Evolutionary conservation across 495 filamentous ascomycete species (phyloP), one percentile per base, ranked within the genome.

Genomic region (Evansstolkia leycettana): DNA sequence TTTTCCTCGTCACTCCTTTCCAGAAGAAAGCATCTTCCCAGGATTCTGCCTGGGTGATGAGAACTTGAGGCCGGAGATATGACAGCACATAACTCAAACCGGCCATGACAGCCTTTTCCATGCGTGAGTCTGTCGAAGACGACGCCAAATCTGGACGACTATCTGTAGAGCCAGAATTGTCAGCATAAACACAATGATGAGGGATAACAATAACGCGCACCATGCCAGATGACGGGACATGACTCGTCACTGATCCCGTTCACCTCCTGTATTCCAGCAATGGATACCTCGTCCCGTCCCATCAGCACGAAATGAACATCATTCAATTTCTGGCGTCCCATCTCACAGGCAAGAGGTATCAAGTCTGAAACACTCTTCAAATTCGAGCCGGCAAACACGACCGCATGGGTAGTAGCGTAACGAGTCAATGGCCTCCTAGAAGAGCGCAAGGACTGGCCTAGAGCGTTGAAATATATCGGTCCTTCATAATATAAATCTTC

Each of bases 171-270:
- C 31, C n/a, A 26, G 20, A 23, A 23, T 4, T 9, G 27, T 54
- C 13, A 56, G 46, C n/a, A 31, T 26, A 26, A 16, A 13, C 18
- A 17, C 8, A 1, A 0, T 23, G n/a, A n/a, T 23, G 20, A 33
- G 20, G 31, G 26, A 15, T 33, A 33, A 17, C 14, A n/a, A 24
- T 15, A 18, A 13, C 1, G 17, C 54, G 32, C 53, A 73, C 69
- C 70, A 54, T 75, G 71, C 63, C 67, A 74, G 28, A 56, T 47
- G 11, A 75, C 46, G n/a, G 60, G 57, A 42, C 72, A 75, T 11
- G 61, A 62, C 5, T 51, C 43, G 12, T 57, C 52, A 17, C 31
- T 43, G 14, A 71, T 48, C 1, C 63, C 64, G 47, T 74, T 75
- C 5, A 75, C 52, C 11, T 48, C 43, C 43, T 60, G 60, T 25